A percentile compares a stretch with the other conserved stretches of the same genome.
Conservation (phyloP, 1,284 basidiomycete genomes). For the Heliocybe sulcata region DNA sequence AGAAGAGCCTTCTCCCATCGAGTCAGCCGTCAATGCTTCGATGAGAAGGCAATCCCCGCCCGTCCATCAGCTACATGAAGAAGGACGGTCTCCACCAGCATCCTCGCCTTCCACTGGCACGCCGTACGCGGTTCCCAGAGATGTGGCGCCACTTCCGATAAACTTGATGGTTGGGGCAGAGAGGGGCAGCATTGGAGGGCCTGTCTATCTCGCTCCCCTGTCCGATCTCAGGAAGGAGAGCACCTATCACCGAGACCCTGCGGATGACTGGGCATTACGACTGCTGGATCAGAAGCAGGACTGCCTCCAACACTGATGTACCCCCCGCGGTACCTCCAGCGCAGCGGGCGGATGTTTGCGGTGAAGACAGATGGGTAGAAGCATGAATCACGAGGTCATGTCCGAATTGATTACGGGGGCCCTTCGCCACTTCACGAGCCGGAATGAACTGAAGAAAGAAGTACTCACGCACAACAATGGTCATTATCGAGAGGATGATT, state of each 20-base stretch:
- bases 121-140: slow-evolving; percentile 14
- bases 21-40: no score
- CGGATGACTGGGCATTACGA: slow-evolving; percentile 55
- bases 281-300: slow-evolving; percentile 21
- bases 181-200: slow-evolving; percentile 10
- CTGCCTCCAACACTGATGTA: not conserved
- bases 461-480: no score
- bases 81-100: not conserved
- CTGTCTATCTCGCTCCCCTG: slow-evolving; percentile 40
- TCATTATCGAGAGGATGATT: no score
- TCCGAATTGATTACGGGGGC: not conserved
- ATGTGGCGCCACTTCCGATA: slow-evolving; percentile 7
- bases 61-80: no score
- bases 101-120: not conserved
- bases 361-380: no score
- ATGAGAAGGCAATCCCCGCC: no score
- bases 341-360: no score
- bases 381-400: no score
- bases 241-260: slow-evolving; percentile 52
- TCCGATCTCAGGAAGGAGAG: slow-evolving; percentile 42
- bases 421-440: not conserved
- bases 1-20: not conserved
- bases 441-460: no score
- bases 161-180: slow-evolving; percentile 17
- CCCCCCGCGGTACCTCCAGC: no score